phyloP scores from a whole-genome alignment of 352 stramenopile genomes.

The Phytophthora colocasiae region DNA sequence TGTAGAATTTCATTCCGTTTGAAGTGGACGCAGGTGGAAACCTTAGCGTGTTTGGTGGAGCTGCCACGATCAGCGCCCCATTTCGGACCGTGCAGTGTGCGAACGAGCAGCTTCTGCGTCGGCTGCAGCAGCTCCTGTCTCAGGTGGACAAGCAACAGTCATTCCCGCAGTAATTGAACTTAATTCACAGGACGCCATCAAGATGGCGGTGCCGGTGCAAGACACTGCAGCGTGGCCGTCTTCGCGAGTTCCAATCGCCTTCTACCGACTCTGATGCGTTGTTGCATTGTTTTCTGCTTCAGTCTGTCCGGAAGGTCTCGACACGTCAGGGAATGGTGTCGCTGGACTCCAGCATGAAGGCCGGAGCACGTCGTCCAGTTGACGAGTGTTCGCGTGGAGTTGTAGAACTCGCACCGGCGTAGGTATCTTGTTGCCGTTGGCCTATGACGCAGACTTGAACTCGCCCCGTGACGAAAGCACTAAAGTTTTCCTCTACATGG shows the following conservation, averaged over 20 bases:
- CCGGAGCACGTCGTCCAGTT: conserved; percentile 19
- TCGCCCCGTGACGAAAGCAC: neutral
- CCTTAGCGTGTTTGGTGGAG: conserved; percentile 54
- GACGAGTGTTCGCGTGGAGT: conserved; percentile 5
- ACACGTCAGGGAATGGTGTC: conserved; percentile 35
- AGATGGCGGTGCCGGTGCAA: too few relatives aligned
- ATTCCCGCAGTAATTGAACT: neutral
- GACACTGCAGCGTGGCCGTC: too few relatives aligned
- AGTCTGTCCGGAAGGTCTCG: conserved; percentile 42
- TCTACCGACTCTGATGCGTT: neutral
- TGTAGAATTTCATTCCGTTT: conserved; percentile 35
- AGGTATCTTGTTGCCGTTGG: conserved; percentile 3
- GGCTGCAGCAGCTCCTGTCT: conserved; percentile 47
- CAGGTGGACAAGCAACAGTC: conserved; percentile 16
- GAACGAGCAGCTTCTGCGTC: conserved; percentile 61
- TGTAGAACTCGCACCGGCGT: neutral
- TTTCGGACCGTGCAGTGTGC: conserved; percentile 42
- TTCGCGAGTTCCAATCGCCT: neutral
- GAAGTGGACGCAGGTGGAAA: conserved; percentile 20
- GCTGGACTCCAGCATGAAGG: neutral
- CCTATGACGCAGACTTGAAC: neutral
- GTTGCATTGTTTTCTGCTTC: conserved; percentile 2
- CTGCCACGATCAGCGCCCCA: conserved; percentile 47
- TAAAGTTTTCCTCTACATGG: neutral
- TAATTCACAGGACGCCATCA: conserved; percentile 1